These are phyloP conservation scores for Capillidium heterosporum DNA, from an alignment of 371 early-diverging fungal genomes.

Conservation along the genomic window DNA sequence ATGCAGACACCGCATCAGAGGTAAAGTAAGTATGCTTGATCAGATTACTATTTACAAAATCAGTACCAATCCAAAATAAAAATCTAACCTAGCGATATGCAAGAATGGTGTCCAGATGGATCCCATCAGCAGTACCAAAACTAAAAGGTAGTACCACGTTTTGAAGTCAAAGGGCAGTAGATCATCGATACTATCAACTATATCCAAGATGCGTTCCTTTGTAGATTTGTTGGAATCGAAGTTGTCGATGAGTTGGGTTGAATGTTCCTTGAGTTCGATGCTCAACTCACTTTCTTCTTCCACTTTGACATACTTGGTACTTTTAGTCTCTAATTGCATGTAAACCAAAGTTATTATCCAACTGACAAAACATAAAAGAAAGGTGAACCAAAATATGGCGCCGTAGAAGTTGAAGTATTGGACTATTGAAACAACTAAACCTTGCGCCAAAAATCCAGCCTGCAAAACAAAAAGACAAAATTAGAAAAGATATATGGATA, in stretches of 20 bases:
- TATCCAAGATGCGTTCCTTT: too few species aligned
- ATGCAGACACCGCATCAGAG: not conserved
- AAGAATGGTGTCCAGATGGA: conserved; percentile 4
- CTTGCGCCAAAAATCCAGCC: not conserved
- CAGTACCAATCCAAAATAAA: not conserved
- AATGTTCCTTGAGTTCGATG: too few species aligned
- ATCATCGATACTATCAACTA: not conserved
- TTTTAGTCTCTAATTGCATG: not conserved
- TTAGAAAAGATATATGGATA: too few species aligned
- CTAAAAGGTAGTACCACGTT: conserved; percentile 5
- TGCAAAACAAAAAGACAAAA: not conserved
- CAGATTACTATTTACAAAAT: not conserved
- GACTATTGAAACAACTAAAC: not conserved
- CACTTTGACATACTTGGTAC: too few species aligned
- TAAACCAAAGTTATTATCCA: not conserved
- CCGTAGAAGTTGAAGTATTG: conserved; percentile 1
- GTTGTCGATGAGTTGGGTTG: too few species aligned
- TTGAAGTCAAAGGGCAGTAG: not conserved
- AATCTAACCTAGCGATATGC: not conserved
- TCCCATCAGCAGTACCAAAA: not conserved
- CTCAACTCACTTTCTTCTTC: too few species aligned
- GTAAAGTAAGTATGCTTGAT: not conserved
- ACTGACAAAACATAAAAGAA: not conserved
- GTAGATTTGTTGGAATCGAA: too few species aligned
- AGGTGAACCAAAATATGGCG: not conserved